These are phyloP conservation scores for Fusarium anguioides DNA, from an alignment of 2,329 filamentous ascomycete genomes.

Conservation along the genomic window DNA sequence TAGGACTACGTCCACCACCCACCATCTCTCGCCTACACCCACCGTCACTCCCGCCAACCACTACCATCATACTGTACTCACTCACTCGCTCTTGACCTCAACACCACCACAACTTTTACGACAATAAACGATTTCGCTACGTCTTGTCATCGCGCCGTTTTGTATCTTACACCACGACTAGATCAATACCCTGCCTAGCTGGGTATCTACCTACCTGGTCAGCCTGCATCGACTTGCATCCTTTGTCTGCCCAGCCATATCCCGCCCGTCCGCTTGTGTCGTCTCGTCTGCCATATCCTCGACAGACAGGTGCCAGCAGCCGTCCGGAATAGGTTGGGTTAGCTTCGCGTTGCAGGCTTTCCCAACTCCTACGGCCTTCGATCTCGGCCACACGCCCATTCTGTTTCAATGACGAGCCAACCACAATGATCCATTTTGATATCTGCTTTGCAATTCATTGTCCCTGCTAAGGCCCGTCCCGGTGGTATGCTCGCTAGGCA, in stretches of 20 bases:
- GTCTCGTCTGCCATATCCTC: conserved; percentile 40
- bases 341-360: conserved; percentile 35
- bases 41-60: conserved; percentile 41
- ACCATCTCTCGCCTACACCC: conserved; percentile 35
- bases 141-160: conserved; percentile 22
- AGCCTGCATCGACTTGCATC: conserved; percentile 18
- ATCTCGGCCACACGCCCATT: conserved; percentile 35
- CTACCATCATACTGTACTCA: conserved; percentile 30
- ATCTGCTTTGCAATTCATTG: conserved; percentile 44
- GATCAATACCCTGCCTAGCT: conserved; percentile 8
- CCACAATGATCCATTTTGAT: conserved; percentile 51
- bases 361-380: conserved; percentile 34
- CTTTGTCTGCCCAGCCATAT: conserved; percentile 40
- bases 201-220: conserved; percentile 1
- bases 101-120: conserved; percentile 35
- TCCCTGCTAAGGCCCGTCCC: conserved; percentile 47
- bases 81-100: conserved; percentile 26
- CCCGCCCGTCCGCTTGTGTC: conserved; percentile 40
- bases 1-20: conserved; percentile 39
- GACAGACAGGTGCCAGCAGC: conserved; percentile 40
- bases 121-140: conserved; percentile 28
- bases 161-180: not conserved
- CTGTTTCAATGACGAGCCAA: conserved; percentile 49
- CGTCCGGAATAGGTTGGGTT: conserved; percentile 48
- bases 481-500: conserved; percentile 50